Base-by-base conservation (phyloP, 2,329 filamentous ascomycete genomes). In the Pseudogymnoascus sp. region DNA sequence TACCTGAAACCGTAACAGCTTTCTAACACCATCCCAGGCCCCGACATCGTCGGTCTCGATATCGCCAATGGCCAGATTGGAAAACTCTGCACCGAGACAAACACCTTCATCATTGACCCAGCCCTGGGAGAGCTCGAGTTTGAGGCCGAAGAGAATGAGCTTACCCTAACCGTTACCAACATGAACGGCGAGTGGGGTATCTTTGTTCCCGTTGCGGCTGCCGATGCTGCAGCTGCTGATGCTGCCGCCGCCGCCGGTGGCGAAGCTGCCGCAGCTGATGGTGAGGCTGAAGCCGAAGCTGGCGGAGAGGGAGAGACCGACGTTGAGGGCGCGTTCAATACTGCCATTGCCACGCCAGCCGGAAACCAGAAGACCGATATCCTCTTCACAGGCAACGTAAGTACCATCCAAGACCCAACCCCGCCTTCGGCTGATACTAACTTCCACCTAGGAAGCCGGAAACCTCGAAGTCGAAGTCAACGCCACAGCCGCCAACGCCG, bases 111-210 rank as follows among this genome's bases (percentile, higher is more conserved):
- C 62, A 72, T 77, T 42, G 73, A 73, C 33, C 66, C 68, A 6
- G 70, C 68, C 17, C 61, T 77, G 0, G 75, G 75, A 62, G 76
- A 77, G 68, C 68, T 74, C n/a, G 76, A 77, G 65, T 78, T 77
- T 42, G 76, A 78, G 67, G 73, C 62, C 1, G 77, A 78, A 2
- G 76, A 78, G 66, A 77, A 76, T 53, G 76, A 78, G 68, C 38
- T 68, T 9, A 62, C 62, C 7, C 64, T 68, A 4, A 69, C 65
- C 31, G 63, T 68, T 19, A 65, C 65, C 21, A 65, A 67, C 46
- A 60, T 67, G 29, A 64, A 65, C 61, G 68, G 68, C 17, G 68
- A 70, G 38, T 70, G 67, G 64, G 68, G 62, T 33, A 56, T 56
- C 50, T 56, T 56, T 15, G 50, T 56, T 11, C 50, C 9, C 7